phyloP scores from a whole-genome alignment of 2,329 filamentous ascomycete genomes.

The Fusarium newnesense region DNA sequence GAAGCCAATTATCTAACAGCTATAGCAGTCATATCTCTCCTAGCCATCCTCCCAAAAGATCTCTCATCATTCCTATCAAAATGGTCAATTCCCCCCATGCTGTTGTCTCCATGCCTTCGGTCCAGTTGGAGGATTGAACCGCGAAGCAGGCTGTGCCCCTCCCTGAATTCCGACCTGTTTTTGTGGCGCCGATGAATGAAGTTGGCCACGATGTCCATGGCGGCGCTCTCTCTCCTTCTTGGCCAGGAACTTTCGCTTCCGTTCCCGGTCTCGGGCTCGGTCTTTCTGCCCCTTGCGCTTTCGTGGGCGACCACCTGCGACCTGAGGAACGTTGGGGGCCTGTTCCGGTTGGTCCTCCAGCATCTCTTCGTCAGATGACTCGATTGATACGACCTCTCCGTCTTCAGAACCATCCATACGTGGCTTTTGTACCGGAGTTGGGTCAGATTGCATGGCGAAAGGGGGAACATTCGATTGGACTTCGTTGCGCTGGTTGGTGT shows the following conservation, averaged over 20 bases:
- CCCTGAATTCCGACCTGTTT: too few species aligned
- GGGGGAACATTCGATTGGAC: fast-evolving
- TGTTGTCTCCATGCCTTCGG: not conserved
- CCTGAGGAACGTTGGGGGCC: fast-evolving
- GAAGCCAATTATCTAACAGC: not conserved
- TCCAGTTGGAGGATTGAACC: not conserved
- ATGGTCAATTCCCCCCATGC: not conserved
- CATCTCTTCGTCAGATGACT: not conserved
- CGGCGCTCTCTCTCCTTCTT: not conserved
- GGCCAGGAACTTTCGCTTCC: not conserved
- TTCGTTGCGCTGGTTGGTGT: not conserved
- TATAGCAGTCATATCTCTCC: not conserved
- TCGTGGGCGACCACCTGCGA: fast-evolving
- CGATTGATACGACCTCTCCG: fast-evolving
- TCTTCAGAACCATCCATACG: not conserved
- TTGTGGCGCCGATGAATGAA: not conserved
- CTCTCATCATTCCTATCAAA: not conserved
- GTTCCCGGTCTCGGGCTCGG: fast-evolving
- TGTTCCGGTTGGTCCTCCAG: fast-evolving
- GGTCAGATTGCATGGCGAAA: too few species aligned
- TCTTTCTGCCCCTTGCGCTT: not conserved
- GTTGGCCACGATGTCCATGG: too few species aligned
- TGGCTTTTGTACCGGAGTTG: not conserved
- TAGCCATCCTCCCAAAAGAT: fast-evolving
- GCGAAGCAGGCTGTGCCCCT: too few species aligned